These are phyloP conservation scores for Pestalotiopsis sp. DNA, from an alignment of 2,329 filamentous ascomycete species.

Conservation along the genomic window DNA sequence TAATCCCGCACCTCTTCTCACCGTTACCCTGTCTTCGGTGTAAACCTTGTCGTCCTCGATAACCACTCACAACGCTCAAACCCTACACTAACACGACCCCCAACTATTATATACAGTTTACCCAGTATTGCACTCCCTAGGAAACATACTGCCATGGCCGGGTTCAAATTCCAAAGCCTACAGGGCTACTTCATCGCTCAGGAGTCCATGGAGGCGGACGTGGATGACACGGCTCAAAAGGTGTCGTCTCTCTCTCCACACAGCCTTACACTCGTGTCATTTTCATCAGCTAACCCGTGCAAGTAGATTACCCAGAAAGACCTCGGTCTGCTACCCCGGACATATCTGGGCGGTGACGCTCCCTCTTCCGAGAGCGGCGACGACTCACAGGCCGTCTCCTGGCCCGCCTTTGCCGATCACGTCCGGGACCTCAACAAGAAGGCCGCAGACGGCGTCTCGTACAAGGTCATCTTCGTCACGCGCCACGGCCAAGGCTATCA, in stretches of 20 bases:
- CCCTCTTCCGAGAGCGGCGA: background rate
- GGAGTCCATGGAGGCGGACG: background rate
- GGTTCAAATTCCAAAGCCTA: background rate
- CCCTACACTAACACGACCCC: background rate
- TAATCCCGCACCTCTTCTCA: background rate
- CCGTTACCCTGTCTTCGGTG: background rate
- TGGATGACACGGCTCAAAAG: background rate
- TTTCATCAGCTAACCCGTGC: background rate
- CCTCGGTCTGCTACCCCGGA: background rate
- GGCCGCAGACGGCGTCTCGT: constrained; percentile 11
- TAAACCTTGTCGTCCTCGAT: background rate
- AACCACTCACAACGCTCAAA: background rate
- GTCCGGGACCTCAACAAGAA: constrained; percentile 12
- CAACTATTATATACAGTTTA: background rate
- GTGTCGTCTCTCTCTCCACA: background rate
- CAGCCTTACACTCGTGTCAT: background rate
- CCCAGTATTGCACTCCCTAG: background rate
- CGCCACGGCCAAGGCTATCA: constrained; percentile 17
- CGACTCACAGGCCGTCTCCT: background rate
- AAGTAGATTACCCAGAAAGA: background rate
- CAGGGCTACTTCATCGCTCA: constrained; percentile 3
- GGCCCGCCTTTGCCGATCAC: constrained; percentile 12
- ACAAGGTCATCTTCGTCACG: constrained; percentile 16
- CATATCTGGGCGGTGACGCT: background rate
- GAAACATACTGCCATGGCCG: background rate